Evolutionary conservation across 306 rosid genomes (phyloP).

Genomic region (Mimosa bimucronata): DNA sequence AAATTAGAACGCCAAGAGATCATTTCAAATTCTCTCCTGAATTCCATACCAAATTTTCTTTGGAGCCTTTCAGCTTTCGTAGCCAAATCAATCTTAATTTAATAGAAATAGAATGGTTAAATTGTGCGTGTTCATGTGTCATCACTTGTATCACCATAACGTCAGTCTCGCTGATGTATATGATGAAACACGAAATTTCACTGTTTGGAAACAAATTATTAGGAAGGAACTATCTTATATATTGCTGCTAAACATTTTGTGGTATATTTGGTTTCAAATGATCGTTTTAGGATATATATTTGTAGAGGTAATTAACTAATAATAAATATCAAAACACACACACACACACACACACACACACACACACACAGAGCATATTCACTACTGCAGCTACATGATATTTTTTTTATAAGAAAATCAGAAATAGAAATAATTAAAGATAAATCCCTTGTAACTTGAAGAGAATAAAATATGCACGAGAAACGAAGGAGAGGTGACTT

Average conservation of each 20-base stretch:
- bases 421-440: neutral
- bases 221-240: neutral
- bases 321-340: too few species aligned
- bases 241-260: neutral
- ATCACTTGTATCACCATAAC: neutral
- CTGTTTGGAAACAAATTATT: neutral
- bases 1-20: neutral
- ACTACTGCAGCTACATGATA: neutral
- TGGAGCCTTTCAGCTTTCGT: neutral
- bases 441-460: neutral
- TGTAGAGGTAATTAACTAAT: neutral
- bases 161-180: neutral
- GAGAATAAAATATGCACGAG: neutral
- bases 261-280: neutral
- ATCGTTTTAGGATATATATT: neutral
- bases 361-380: neutral
- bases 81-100: neutral
- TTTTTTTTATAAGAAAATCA: neutral
- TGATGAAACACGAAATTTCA: neutral
- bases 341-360: too few species aligned
- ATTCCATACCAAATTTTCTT: slow-evolving; percentile 13
- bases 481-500: neutral
- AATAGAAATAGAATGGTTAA: neutral
- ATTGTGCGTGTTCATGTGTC: neutral
- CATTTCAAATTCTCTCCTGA: neutral